Evolutionary conservation across 345 rosid genomes (phyloP).

Genomic region (rapeseed (Brassica napus)): Da-Ae NC_063446.1:58471001-58471500

Average conservation of each 20-base stretch:
- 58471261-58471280: neutral
- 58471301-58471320: neutral
- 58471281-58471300: neutral
- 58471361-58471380: neutral
- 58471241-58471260: neutral
- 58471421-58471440: neutral
- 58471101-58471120: too few species aligned
- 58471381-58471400: neutral
- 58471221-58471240: neutral
- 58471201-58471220: too few species aligned
- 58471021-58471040: too few species aligned
- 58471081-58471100: too few species aligned
- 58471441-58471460: neutral
- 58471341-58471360: neutral
- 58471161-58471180: too few species aligned
- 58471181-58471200: too few species aligned
- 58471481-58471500: neutral
- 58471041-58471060: too few species aligned
- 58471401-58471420: neutral
- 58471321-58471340: neutral
- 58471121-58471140: too few species aligned
- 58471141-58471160: too few species aligned
- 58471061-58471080: too few species aligned
- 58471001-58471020: too few species aligned
- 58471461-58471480: too few species aligned